These are phyloP conservation scores for Umbelopsis sp. DNA, from an alignment of 192 early-diverging fungal genomes.

Conservation along the genomic window DNA sequence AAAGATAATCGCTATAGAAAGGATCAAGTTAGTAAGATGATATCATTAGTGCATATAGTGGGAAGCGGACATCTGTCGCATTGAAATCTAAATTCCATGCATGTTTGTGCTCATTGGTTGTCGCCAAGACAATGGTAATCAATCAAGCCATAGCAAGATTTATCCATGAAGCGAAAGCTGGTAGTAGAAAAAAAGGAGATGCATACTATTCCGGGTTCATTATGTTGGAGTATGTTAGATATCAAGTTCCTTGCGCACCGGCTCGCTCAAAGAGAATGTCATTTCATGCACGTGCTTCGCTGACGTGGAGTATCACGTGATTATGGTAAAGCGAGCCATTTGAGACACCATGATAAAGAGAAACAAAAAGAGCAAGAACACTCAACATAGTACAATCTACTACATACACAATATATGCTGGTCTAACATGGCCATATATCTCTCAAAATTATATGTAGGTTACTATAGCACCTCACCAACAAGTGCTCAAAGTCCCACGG, in stretches of 20 bases:
- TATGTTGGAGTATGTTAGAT: conserved; percentile 15
- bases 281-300: conserved; percentile 8
- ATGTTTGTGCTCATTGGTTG: not conserved
- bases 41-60: conserved; percentile 6
- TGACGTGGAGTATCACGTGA: conserved; percentile 12
- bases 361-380: too few relatives aligned
- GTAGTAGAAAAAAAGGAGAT: not conserved
- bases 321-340: not conserved
- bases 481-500: too few relatives aligned
- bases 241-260: conserved; percentile 1
- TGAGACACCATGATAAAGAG: too few relatives aligned
- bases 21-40: conserved; percentile 12
- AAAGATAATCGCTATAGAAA: conserved; percentile 90
- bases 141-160: not conserved
- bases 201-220: conserved; percentile 18
- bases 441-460: too few relatives aligned
- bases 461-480: too few relatives aligned
- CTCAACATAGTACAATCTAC: too few relatives aligned
- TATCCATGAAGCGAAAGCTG: not conserved
- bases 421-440: too few relatives aligned
- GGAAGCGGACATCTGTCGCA: conserved; percentile 6
- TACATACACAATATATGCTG: too few relatives aligned
- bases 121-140: not conserved
- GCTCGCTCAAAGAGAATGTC: not conserved
- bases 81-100: not conserved